These are phyloP conservation scores for Sodiomyces alkalinus DNA, from an alignment of 2,329 filamentous ascomycete species.

Conservation along the genomic window DNA sequence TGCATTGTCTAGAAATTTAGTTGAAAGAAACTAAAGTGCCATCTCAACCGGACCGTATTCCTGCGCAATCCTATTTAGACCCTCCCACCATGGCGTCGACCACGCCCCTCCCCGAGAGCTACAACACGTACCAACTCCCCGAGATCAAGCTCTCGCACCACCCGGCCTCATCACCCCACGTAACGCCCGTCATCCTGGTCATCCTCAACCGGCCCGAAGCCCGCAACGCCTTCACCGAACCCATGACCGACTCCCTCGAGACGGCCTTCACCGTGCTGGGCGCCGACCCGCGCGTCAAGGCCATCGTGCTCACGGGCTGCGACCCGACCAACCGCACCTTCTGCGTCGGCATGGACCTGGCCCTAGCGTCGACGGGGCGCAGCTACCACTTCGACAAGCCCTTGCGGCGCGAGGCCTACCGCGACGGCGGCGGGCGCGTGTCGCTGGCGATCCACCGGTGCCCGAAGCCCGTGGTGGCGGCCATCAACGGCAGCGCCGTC, in stretches of 20 bases:
- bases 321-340: slow-evolving; percentile 34
- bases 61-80: no score
- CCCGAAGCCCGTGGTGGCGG: slow-evolving; percentile 41
- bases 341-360: slow-evolving; percentile 43
- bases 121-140: slow-evolving; percentile 24
- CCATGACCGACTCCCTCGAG: slow-evolving; percentile 47
- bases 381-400: slow-evolving; percentile 10
- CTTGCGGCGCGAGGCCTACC: slow-evolving; percentile 18
- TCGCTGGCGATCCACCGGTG: slow-evolving; percentile 40
- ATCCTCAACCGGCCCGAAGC: slow-evolving; percentile 49
- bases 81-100: no score
- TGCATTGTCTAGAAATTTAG: no score
- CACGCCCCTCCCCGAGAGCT: slow-evolving; percentile 19
- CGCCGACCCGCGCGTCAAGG: slow-evolving; percentile 35
- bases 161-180: slow-evolving; percentile 31
- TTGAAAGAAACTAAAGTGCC: no score
- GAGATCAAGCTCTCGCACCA: slow-evolving; percentile 33
- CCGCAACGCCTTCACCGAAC: slow-evolving; percentile 54
- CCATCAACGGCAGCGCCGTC: slow-evolving; percentile 43
- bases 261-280: slow-evolving; percentile 34
- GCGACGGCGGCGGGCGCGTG: slow-evolving; percentile 37
- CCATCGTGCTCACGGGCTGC: slow-evolving; percentile 37
- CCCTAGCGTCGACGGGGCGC: slow-evolving; percentile 9
- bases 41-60: no score
- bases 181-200: slow-evolving; percentile 47